Evolutionary conservation across 1,284 basidiomycete species (phyloP), one percentile per base, ranked within the genome.

Genomic region (Puccinia hordei): DNA sequence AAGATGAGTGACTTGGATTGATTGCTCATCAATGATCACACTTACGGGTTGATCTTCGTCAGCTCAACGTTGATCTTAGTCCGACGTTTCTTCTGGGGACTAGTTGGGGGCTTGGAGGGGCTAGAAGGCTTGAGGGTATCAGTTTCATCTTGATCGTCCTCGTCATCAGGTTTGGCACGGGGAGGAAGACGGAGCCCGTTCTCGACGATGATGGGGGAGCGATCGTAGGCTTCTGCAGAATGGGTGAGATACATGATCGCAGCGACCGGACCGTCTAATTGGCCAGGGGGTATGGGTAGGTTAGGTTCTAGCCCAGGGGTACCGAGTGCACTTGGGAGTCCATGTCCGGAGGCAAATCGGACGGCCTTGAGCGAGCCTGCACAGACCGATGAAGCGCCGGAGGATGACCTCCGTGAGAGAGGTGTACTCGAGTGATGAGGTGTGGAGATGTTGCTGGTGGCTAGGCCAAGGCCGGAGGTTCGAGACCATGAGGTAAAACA

Each of bases 241-340:
- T 79, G 77, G 10, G 77, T 79, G 30, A 72, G 55, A 59, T 79
- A 79, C 68, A 79, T 72, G n/a, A 78, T 46, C 0, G 77, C 57
- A 49, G 77, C 77, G 8, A 79, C 77, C 8, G 77, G 77, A 4
- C 66, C 55, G 17, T 71, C 77, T 15, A 72, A 6, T 17, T 78
- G 27, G 35, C 63, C 44, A 41, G 65, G 49, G 13, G 57, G 22
- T 4, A 55, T 72, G 8, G 19, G 68, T 8, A 61, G 19, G 17
- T 17, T 59, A 4, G 44, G 24, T 61, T 30, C n/a, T 27, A 35
- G 24, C 27, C 35, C 49, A 22, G 35, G 15, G 33, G 12, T 4
- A 51, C 41, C 69, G 2, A 51, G 59, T 15, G n/a, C 15, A n/a
- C 35, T 46, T 35, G 27, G 19, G n/a, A 61, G 46, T 3, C 66